Evolutionary conservation across 495 filamentous ascomycete species (phyloP).

Genomic region (Aspergillus bertholletiae): DNA sequence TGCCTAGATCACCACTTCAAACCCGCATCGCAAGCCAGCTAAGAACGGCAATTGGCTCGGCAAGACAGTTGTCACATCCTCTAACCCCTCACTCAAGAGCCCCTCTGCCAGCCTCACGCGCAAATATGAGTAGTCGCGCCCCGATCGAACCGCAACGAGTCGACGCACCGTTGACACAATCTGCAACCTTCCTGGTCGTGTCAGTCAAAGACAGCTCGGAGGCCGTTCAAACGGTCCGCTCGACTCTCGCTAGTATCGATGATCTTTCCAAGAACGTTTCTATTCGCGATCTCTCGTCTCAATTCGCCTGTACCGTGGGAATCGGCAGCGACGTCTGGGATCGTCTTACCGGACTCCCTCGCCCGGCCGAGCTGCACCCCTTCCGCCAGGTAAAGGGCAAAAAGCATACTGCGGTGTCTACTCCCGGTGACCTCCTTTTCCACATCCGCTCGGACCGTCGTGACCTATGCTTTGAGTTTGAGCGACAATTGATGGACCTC

Average conservation of each 20-base stretch:
- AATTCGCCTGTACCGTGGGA: conserved; percentile 52
- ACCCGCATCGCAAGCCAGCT: not conserved
- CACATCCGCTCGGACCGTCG: conserved; percentile 55
- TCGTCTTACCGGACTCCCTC: conserved; percentile 37
- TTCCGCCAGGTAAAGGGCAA: conserved; percentile 44
- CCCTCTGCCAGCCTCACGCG: not conserved
- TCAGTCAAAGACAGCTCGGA: conserved; percentile 31
- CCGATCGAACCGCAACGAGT: conserved; percentile 42
- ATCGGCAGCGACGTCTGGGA: conserved; percentile 52
- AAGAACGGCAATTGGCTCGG: not conserved
- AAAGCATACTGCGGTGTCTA: conserved; percentile 46
- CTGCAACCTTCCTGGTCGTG: conserved; percentile 52
- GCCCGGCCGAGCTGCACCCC: conserved; percentile 49
- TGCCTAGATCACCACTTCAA: not conserved
- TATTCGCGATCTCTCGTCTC: conserved; percentile 46
- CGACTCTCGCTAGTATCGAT: conserved; percentile 39
- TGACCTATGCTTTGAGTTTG: conserved; percentile 57
- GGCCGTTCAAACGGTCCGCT: conserved; percentile 38
- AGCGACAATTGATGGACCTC: conserved; percentile 47
- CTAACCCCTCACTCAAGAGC: not conserved
- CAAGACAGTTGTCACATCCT: not conserved
- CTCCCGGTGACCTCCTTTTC: conserved; percentile 53
- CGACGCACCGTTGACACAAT: conserved; percentile 46
- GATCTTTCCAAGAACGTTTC: conserved; percentile 52
- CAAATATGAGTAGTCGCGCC: conserved; percentile 24